Base-by-base conservation (phyloP, 2,329 filamentous ascomycete genomes). In the Sphaerulina vaccinii region DNA sequence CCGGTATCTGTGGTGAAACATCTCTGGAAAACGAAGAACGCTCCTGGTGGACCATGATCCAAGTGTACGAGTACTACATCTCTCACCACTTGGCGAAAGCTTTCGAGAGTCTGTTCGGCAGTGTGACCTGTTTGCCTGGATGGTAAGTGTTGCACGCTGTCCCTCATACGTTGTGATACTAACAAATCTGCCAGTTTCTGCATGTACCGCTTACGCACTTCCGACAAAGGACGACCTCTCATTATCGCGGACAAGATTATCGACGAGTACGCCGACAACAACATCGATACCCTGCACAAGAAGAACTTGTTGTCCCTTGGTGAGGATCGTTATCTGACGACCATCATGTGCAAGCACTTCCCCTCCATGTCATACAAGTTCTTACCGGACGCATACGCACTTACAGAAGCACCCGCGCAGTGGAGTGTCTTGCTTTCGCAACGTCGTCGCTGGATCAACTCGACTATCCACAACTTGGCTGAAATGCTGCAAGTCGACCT, bases 41-140 rank as follows among this genome's bases (percentile, higher is more conserved):
- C 61, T 91, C 86, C 65, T 97, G 91, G 90, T 96, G 90, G 89
- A 99, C 93, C 10, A 99, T 99, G 93, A 99, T 99, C 66, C 93
- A 99, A 71, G 93, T 99, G 59, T 99, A 99, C 75, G 93, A 99
- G 71, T 99, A 99, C 78, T 99, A 91, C 71, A 99, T 99, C 68
- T 97, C 93, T 23, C 93, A 99, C 79, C 88, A 99, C 73, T 76
- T 99, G 70, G 80, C 93, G 48, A 99, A 99, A 76, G 90, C 93
- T 56, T 99, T 99, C 68, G 93, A 99, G 71, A 96, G 90, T 55
- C 82, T 99, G 55, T 99, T 99, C 67, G 93, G 91, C 68, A 95
- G 90, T 71, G 93, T 99, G 55, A 99, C 93, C 54, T 99, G 93
- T 86, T 85, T 99, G 76, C 93, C 93, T 59, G 93, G 93, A 81